These are phyloP conservation scores for Psidium guajava DNA, from an alignment of 345 rosid genomes.

Conservation along the genomic window DNA sequence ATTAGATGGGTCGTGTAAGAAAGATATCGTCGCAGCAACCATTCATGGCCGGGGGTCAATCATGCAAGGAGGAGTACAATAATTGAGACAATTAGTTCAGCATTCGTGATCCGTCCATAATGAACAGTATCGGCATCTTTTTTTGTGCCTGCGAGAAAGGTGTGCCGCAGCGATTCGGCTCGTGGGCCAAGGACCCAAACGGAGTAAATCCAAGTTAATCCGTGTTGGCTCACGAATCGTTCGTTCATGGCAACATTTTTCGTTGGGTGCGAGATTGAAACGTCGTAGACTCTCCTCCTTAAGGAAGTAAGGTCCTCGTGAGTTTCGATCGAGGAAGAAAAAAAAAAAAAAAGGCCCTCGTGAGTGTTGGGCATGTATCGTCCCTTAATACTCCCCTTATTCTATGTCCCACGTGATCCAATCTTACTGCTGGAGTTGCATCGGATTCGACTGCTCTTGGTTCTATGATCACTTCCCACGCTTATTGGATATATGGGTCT, in stretches of 20 bases:
- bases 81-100: neutral
- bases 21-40: neutral
- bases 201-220: no score
- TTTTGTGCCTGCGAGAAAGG: neutral
- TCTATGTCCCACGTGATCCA: neutral
- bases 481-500: rapidly evolving
- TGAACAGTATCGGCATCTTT: neutral
- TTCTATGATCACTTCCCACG: rapidly evolving
- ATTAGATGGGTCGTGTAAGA: neutral
- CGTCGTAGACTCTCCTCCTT: neutral
- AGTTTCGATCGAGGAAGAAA: no score
- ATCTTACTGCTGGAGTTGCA: no score
- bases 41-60: neutral
- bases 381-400: neutral
- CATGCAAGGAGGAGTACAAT: neutral
- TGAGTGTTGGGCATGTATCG: neutral
- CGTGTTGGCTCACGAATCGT: neutral
- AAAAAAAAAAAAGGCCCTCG: no score
- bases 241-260: rapidly evolving
- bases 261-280: neutral
- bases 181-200: neutral
- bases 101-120: neutral
- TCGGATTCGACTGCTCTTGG: neutral
- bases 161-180: neutral
- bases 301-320: neutral